Evolutionary conservation across 306 rosid genomes (phyloP).

Genomic region (Phaseolus lunatus): DNA sequence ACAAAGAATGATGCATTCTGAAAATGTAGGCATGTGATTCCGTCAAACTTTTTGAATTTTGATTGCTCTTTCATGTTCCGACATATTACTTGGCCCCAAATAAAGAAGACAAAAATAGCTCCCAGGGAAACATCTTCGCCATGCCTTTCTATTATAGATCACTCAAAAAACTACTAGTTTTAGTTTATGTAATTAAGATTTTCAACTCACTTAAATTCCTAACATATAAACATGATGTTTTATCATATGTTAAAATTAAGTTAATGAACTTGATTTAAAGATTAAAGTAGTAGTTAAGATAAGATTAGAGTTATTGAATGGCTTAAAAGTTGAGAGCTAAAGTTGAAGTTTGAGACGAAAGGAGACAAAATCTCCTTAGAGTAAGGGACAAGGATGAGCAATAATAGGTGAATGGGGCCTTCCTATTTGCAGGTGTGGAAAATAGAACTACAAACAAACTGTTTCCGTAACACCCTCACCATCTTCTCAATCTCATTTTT

Average conservation of each 20-base stretch:
- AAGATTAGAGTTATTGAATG: no score
- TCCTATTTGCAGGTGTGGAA: background rate
- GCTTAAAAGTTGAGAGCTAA: no score
- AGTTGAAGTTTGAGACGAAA: no score
- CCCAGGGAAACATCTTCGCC: background rate
- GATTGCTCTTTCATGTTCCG: constrained; percentile 39
- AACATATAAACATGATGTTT: no score
- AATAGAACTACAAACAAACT: background rate
- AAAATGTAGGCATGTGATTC: constrained; percentile 45
- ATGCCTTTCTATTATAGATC: no score
- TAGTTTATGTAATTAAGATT: no score
- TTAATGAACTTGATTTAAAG: no score
- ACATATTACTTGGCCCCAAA: constrained; percentile 33
- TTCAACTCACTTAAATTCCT: no score
- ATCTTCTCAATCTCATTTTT: background rate
- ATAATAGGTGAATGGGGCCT: constrained; percentile 33
- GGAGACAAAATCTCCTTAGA: constrained; percentile 30
- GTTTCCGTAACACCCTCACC: background rate
- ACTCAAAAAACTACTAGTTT: no score
- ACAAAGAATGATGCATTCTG: constrained; percentile 22
- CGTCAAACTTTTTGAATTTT: constrained; percentile 42
- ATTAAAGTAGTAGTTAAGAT: no score
- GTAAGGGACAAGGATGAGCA: constrained; percentile 1
- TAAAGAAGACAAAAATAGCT: constrained; percentile 17
- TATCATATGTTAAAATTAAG: no score